A percentile compares a stretch with the other conserved stretches of the same genome.
Evolutionary conservation across 148 eudicot genomes (phyloP).

Genomic region (Cornus florida): DNA sequence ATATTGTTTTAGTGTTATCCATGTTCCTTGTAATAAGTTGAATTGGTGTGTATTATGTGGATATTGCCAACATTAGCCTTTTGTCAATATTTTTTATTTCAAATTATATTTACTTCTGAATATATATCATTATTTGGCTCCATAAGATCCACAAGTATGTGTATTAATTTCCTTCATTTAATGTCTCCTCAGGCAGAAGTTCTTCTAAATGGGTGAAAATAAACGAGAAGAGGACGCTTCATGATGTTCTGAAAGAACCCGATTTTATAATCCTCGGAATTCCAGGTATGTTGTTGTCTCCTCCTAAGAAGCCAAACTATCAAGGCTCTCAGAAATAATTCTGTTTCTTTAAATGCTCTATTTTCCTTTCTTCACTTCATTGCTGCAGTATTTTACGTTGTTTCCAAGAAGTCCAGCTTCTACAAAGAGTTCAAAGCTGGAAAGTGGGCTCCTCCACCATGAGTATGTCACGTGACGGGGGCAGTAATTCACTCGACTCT

Average conservation of each 20-base stretch:
- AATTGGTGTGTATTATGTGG: not conserved
- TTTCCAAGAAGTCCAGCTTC: conserved; percentile 67
- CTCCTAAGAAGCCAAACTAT: not conserved
- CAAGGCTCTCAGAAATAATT: not conserved
- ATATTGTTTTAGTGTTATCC: not conserved
- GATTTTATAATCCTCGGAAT: conserved; percentile 68
- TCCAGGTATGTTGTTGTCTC: conserved; percentile 55
- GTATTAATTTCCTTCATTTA: not conserved
- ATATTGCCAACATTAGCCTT: not conserved
- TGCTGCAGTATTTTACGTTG: conserved; percentile 75
- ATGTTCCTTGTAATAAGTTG: not conserved
- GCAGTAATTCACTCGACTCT: not conserved
- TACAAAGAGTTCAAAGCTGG: conserved; percentile 78
- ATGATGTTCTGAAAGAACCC: conserved; percentile 64
- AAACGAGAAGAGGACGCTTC: conserved; percentile 68
- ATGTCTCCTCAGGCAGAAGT: conserved; percentile 39
- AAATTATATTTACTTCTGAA: not conserved
- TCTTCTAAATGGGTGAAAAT: conserved; percentile 71
- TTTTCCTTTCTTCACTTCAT: conserved; percentile 9
- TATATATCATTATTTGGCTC: not conserved
- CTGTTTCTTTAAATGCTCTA: not conserved
- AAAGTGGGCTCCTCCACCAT: conserved; percentile 60
- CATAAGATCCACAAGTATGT: not conserved
- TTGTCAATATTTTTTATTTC: not conserved
- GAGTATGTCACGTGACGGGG: not conserved